phyloP scores from a whole-genome alignment of 2,329 filamentous ascomycete genomes.

The Colletotrichum sidae region DNA sequence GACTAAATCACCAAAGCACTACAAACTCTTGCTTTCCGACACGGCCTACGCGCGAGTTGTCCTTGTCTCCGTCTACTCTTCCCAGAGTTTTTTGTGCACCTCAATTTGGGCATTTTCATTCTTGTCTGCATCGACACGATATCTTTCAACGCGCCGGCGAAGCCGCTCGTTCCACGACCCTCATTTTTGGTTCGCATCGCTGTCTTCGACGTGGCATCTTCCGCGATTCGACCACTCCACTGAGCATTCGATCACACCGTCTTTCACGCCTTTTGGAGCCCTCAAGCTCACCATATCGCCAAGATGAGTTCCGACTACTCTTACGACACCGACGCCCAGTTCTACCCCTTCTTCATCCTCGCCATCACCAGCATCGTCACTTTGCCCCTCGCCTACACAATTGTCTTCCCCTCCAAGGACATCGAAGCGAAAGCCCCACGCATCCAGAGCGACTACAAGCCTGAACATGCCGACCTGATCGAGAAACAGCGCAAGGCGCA shows the following conservation, averaged over 20 bases:
- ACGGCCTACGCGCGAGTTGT: not conserved
- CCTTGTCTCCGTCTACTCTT: not conserved
- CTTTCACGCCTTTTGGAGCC: conserved; percentile 44
- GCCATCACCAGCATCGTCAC: conserved; percentile 90
- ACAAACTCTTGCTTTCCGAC: conserved; percentile 11
- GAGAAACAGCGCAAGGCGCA: conserved; percentile 85
- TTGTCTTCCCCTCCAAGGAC: conserved; percentile 81
- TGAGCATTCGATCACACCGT: conserved; percentile 13
- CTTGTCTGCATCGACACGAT: not conserved
- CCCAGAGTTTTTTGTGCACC: not conserved
- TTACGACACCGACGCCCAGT: conserved; percentile 98
- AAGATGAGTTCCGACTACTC: conserved; percentile 95
- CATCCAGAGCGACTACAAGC: conserved; percentile 84
- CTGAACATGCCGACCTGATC: conserved; percentile 86
- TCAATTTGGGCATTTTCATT: not conserved
- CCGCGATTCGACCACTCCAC: conserved; percentile 12
- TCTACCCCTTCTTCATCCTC: conserved; percentile 99
- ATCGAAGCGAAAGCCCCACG: conserved; percentile 84
- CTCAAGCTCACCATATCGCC: conserved; percentile 47
- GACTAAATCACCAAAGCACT: not conserved
- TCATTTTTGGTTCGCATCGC: conserved; percentile 1
- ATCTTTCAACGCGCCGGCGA: conserved; percentile 12
- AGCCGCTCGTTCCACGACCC: conserved; percentile 10
- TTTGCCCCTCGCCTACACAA: conserved; percentile 87
- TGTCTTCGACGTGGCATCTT: conserved; percentile 23